Conservation (phyloP, 305 asterid species). For the Solanum aculeatissimum region DNA sequence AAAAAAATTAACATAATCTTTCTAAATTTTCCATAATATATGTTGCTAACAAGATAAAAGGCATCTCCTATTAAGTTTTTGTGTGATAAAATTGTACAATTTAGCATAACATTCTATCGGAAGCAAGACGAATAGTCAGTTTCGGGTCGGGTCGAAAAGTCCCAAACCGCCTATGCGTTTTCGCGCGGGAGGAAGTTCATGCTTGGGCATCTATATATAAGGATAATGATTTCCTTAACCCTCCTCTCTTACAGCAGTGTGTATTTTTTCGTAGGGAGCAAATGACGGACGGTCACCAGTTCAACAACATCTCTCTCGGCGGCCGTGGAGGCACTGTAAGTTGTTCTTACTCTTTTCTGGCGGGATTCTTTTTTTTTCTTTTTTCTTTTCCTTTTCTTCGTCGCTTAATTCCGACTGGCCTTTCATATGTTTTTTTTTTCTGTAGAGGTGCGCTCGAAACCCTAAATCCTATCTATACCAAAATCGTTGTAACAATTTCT, state of each 20-base stretch:
- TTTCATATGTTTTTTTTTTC: background rate
- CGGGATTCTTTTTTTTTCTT: background rate
- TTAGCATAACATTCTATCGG: no score
- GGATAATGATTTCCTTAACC: background rate
- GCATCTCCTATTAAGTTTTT: no score
- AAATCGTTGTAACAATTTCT: background rate
- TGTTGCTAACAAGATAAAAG: no score
- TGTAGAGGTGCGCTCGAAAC: background rate
- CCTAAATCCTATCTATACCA: background rate
- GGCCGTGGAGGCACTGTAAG: constrained; percentile 95
- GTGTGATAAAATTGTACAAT: no score
- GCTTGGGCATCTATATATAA: background rate
- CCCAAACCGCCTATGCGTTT: background rate
- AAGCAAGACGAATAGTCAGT: background rate
- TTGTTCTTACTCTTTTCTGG: background rate
- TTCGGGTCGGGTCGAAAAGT: background rate
- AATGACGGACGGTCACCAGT: constrained; percentile 78
- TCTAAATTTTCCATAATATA: no score
- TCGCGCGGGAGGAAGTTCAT: constrained; percentile 1
- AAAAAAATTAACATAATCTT: background rate
- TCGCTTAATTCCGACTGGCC: background rate
- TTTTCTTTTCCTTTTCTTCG: background rate
- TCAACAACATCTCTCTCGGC: constrained; percentile 72
- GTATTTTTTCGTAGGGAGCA: background rate
- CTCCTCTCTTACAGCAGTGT: background rate